Base-by-base conservation (phyloP, 2,329 filamentous ascomycete genomes). In the Aureobasidium sp. region DNA sequence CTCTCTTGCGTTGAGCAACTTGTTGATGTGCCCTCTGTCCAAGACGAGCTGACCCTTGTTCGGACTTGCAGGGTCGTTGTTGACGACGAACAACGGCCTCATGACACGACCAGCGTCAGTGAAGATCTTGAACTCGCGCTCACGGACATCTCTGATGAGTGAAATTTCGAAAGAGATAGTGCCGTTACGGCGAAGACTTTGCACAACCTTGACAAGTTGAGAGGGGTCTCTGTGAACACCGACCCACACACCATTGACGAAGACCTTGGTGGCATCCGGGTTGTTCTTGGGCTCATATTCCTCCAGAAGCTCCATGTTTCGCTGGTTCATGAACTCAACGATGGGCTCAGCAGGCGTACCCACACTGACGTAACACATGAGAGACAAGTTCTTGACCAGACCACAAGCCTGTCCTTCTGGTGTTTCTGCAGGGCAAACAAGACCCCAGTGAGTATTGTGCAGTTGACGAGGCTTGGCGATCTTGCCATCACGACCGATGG, bases 311-410 rank as follows among this genome's bases (percentile, higher is more conserved):
- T 97, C 91, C 89, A 98, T 96, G 64, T 91, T 90, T 59, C 90
- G 79, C 61, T 91, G 86, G 61, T 91, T 88, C 88, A 98, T 93
- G 74, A 95, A 98, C 62, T 95, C 88, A 34, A 91, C 83, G 62
- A 97, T 86, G 2, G 91, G 90, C 54, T 91, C 86, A 16, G 88
- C 88, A 14, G 90, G 89, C 25, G 90, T 94, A 63, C 91, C 91
- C 45, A 97, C 90, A 64, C 90, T 96, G 65, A 98, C 90, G 64
- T 95, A 96, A 67, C 93, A 97, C 91, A 98, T 97, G 49, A 98
- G 78, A 5, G 93, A 90, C 67, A 98, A 67, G 65, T 98, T 98
- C 78, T 98, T 98, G 70, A 98, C 93, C 59, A 98, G 76, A 73
- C 93, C 93, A 74, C 93, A 98, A 71, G 93, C 93, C 70, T 98